phyloP scores from a whole-genome alignment of 2,329 filamentous ascomycete genomes.

The Exserohilum rostratum region DNA sequence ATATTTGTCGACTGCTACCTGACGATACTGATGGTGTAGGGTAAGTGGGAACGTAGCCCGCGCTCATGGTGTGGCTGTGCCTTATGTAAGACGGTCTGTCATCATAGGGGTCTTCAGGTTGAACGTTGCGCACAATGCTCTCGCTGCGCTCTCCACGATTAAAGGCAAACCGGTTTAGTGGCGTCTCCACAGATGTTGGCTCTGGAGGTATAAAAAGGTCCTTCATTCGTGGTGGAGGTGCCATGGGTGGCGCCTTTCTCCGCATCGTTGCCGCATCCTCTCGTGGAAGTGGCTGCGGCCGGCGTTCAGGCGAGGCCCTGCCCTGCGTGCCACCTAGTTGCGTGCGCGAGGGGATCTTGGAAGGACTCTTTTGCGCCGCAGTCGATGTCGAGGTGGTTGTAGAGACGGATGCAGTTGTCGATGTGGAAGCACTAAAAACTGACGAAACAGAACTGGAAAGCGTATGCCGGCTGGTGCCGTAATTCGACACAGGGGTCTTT shows the following conservation, averaged over 20 bases:
- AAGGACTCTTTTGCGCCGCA: slow-evolving; percentile 59
- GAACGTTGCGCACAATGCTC: slow-evolving; percentile 65
- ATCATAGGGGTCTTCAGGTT: slow-evolving; percentile 85
- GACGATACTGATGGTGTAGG: slow-evolving; percentile 35
- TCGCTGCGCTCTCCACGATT: slow-evolving; percentile 57
- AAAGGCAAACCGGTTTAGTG: slow-evolving; percentile 45
- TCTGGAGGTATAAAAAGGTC: slow-evolving; percentile 69
- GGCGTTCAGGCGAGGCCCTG: slow-evolving; percentile 81
- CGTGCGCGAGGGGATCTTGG: slow-evolving; percentile 71
- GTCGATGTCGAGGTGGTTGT: slow-evolving; percentile 26
- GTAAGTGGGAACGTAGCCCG: slow-evolving; percentile 34
- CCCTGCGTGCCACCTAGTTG: slow-evolving; percentile 73
- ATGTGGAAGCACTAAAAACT: slow-evolving; percentile 39
- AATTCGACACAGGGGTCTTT: slow-evolving; percentile 51
- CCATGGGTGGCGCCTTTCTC: slow-evolving; percentile 56
- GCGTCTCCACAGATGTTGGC: slow-evolving; percentile 51
- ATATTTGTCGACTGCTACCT: slow-evolving; percentile 67
- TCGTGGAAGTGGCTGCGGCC: slow-evolving; percentile 38
- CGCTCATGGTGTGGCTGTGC: slow-evolving; percentile 39
- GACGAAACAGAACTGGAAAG: slow-evolving; percentile 43
- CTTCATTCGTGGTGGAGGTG: slow-evolving; percentile 87
- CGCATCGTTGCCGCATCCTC: slow-evolving; percentile 40
- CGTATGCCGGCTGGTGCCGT: slow-evolving; percentile 46
- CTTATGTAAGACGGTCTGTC: slow-evolving; percentile 51
- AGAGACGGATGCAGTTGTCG: slow-evolving; percentile 35